Base-by-base conservation (phyloP, 2,329 filamentous ascomycete species). In the Colletotrichum godetiae region DNA sequence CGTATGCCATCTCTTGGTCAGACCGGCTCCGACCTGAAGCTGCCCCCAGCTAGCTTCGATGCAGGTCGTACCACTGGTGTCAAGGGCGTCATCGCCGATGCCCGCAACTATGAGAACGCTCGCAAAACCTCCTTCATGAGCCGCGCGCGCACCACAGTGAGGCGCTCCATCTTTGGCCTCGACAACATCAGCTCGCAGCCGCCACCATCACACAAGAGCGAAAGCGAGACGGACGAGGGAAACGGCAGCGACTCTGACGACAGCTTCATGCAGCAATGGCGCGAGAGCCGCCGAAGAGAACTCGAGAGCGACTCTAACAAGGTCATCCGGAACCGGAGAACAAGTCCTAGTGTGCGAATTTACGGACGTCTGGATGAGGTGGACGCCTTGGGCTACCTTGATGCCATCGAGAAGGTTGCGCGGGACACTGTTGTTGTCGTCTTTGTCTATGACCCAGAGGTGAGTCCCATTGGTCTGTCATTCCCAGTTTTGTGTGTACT, bases 301-400 rank as follows among this genome's bases (percentile, higher is more conserved):
- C 87, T 98, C 65, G 89, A 94, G 87, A 85, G 86, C 77, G 87
- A 92, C 80, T 85, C 88, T 73, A 88, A 82, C 76, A 80, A 81
- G 75, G 82, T 87, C 76, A 87, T 91, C 61, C 88, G 88, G 74
- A 93, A 88, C 75, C 87, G 93, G 78, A 90, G 92, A 78, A 92
- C 91, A 65, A 96, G 92, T 81, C 94, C 95, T 0, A 95, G 92
- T 78, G 90, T 93, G 75, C 88, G 94, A 76, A 87, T 92, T 71
- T 98, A 93, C 80, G 97, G 97, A 27, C 90, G 89, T 13, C 86
- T 98, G 75, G 93, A 95, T 74, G 89, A 91, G 72, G 97, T 98
- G 1, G 95, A 98, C 85, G 96, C 95, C 8, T 87, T 93, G 76
- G 97, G 95, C 22, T 99, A 97, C 79, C 89, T 99, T n/a, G 95